Conservation (phyloP, 78 protist species). For the Speleostelium caveatum region DNA sequence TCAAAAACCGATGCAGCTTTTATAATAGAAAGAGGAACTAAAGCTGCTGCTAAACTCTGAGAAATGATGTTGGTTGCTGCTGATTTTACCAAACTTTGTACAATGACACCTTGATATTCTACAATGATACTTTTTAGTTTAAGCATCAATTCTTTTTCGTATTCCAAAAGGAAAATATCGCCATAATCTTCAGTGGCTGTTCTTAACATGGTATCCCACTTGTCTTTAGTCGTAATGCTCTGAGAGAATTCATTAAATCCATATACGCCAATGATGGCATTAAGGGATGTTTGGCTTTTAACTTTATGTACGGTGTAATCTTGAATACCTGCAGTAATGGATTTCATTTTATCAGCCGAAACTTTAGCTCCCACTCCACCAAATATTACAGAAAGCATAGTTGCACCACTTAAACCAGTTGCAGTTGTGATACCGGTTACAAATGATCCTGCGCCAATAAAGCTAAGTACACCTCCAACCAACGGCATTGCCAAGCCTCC, state of each 20-base stretch:
- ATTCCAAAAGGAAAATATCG: conserved; percentile 57
- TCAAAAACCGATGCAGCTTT: conserved; percentile 52
- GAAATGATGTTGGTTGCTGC: conserved; percentile 74
- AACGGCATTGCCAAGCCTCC: conserved; percentile 70
- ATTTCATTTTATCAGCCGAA: conserved; percentile 42
- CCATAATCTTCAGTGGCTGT: conserved; percentile 53
- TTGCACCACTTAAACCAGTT: conserved; percentile 61
- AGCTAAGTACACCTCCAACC: conserved; percentile 28
- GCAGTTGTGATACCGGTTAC: conserved; percentile 18
- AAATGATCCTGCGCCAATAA: conserved; percentile 50
- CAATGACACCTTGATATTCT: conserved; percentile 46
- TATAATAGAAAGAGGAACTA: conserved; percentile 46
- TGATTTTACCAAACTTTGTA: conserved; percentile 33
- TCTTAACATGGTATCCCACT: conserved; percentile 37
- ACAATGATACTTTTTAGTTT: conserved; percentile 23
- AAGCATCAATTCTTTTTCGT: conserved; percentile 25
- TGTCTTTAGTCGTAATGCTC: not conserved
- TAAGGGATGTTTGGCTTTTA: conserved; percentile 53
- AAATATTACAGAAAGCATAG: conserved; percentile 46
- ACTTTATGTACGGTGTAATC: conserved; percentile 45
- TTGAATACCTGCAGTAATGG: conserved; percentile 29
- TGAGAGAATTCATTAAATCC: not conserved
- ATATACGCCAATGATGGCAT: conserved; percentile 43
- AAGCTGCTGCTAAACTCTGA: conserved; percentile 34
- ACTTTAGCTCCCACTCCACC: conserved; percentile 74